phyloP scores from a whole-genome alignment of 345 rosid species.

The Draba incana region DNA sequence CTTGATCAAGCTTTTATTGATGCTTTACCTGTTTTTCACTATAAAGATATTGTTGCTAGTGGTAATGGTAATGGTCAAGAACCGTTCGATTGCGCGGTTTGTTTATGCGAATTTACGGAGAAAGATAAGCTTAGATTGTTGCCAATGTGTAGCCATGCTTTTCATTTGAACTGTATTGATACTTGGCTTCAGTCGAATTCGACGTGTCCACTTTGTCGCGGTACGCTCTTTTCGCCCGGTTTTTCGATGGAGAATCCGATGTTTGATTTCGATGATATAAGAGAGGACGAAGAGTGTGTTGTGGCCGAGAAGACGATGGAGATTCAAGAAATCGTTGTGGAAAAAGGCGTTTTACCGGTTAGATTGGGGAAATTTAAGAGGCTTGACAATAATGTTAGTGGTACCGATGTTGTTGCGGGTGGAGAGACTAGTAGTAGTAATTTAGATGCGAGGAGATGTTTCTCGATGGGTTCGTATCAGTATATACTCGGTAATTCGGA shows the following conservation, averaged over 20 bases:
- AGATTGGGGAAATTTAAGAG: constrained; percentile 80
- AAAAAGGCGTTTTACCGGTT: constrained; percentile 69
- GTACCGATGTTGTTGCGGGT: constrained; percentile 44
- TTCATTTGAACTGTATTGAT: constrained; percentile 80
- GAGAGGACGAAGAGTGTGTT: constrained; percentile 61
- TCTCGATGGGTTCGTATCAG: constrained; percentile 88
- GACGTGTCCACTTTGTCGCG: constrained; percentile 83
- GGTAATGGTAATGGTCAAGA: constrained; percentile 50
- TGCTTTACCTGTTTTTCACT: constrained; percentile 83
- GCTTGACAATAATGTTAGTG: constrained; percentile 38
- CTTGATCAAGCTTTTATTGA: constrained; percentile 89
- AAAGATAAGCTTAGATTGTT: constrained; percentile 83
- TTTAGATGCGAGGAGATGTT: constrained; percentile 82
- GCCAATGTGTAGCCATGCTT: constrained; percentile 88
- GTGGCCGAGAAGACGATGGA: constrained; percentile 55
- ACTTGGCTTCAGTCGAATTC: constrained; percentile 90
- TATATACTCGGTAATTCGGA: constrained; percentile 72
- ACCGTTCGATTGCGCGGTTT: constrained; percentile 91
- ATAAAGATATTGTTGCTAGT: constrained; percentile 61
- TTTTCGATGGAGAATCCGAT: constrained; percentile 70
- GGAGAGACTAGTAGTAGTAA: constrained; percentile 87
- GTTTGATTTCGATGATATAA: constrained; percentile 65
- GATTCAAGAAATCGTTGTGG: constrained; percentile 64
- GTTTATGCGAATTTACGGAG: constrained; percentile 81
- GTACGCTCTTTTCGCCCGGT: constrained; percentile 68